Evolutionary conservation across 176 grass and related monocot genomes (phyloP).

Genomic region (Avena insularis): DNA sequence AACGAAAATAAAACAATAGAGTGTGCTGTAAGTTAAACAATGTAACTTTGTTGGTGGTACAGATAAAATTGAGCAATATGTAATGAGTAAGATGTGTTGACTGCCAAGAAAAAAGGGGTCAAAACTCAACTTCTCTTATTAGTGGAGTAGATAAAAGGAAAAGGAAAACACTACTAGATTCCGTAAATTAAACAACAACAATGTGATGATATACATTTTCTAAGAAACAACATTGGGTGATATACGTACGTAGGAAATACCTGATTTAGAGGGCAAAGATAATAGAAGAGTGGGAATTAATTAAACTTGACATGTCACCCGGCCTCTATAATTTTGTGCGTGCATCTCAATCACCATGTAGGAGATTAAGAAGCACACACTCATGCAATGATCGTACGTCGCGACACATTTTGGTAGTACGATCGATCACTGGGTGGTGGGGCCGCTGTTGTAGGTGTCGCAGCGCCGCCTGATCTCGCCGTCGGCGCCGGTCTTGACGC

Average conservation of each 20-base stretch:
- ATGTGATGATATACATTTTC: not conserved
- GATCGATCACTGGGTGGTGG: slow-evolving; percentile 41
- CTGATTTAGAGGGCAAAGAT: not conserved
- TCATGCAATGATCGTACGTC: not conserved
- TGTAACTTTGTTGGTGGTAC: too few species aligned
- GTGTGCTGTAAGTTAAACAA: too few species aligned
- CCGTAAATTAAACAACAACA: not conserved
- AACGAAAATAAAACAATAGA: too few species aligned
- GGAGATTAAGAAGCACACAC: not conserved
- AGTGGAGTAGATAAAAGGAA: not conserved
- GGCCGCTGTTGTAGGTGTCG: slow-evolving; percentile 66
- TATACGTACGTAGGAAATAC: not conserved
- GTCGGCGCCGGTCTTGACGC: slow-evolving; percentile 66
- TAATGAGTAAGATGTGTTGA: too few species aligned
- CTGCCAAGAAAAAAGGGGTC: not conserved
- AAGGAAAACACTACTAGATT: not conserved
- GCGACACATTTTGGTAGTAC: not conserved
- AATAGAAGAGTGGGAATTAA: not conserved
- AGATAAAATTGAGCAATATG: too few species aligned
- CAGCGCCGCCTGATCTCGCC: slow-evolving; percentile 84
- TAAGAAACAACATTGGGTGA: not conserved
- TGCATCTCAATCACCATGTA: not conserved
- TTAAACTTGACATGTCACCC: slow-evolving; percentile 24
- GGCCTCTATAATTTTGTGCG: not conserved
- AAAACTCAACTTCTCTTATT: not conserved